Conservation (phyloP, 441 rosid species). For the Flueggea neowawraea region DNA sequence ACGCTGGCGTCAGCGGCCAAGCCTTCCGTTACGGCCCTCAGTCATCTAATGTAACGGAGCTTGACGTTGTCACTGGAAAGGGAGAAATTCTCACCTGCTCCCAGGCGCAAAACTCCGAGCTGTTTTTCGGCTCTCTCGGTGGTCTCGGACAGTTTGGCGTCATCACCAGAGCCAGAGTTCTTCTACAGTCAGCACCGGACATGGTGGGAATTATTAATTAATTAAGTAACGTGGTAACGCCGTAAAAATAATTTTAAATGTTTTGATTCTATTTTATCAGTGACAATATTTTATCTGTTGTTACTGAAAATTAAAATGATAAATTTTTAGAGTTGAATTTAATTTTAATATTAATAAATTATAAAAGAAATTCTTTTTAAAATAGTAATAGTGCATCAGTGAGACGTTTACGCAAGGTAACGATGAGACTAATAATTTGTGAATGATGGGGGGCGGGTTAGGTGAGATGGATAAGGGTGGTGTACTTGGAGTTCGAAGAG, state of each 20-base stretch:
- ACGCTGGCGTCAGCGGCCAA: conserved; percentile 98
- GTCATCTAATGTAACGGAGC: conserved; percentile 73
- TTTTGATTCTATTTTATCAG: no score
- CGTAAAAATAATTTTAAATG: no score
- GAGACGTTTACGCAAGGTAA: conserved; percentile 30
- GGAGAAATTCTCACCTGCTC: conserved; percentile 65
- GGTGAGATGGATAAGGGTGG: conserved; percentile 94
- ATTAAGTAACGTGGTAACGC: no score
- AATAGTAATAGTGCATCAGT: conserved; percentile 8
- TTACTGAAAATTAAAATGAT: no score
- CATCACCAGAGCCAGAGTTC: conserved; percentile 73
- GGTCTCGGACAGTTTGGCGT: conserved; percentile 95
- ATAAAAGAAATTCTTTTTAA: no score
- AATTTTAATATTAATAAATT: no score
- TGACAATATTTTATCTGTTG: no score
- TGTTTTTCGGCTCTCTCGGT: conserved; percentile 71
- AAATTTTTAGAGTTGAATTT: no score
- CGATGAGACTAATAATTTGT: no score
- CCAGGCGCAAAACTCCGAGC: conserved; percentile 44
- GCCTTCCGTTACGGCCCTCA: conserved; percentile 94
- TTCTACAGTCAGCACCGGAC: conserved; percentile 72
- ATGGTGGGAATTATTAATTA: conserved; percentile 36
- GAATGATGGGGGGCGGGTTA: conserved; percentile 24
- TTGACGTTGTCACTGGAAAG: conserved; percentile 83
- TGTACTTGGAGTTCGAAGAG: conserved; percentile 67